phyloP scores from a whole-genome alignment of 2,329 filamentous ascomycete species.

The Lasiodiplodia hormozganensis region DNA sequence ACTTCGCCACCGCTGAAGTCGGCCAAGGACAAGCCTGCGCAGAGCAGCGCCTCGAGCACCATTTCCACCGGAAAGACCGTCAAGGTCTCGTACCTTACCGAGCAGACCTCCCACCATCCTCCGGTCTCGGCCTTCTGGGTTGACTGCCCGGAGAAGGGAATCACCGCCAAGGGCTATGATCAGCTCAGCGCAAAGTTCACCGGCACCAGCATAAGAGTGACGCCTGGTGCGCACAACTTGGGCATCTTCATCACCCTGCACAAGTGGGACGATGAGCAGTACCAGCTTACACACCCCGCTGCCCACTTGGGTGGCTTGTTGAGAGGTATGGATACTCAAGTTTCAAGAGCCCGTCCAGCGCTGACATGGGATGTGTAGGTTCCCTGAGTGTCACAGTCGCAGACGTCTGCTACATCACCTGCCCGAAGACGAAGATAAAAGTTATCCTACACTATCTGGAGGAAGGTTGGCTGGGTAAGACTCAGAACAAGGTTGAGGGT shows the following conservation, averaged over 20 bases:
- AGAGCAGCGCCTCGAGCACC: constrained; percentile 46
- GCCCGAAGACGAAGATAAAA: constrained; percentile 88
- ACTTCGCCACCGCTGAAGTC: constrained; percentile 66
- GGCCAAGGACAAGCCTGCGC: constrained; percentile 50
- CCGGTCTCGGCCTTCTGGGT: constrained; percentile 96
- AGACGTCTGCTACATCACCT: constrained; percentile 87
- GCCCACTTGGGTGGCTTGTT: constrained; percentile 89
- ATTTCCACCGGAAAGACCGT: constrained; percentile 59
- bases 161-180: constrained; percentile 89
- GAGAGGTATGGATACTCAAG: constrained; percentile 57
- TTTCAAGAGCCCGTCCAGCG: not conserved
- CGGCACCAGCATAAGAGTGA: constrained; percentile 89
- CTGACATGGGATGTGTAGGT: constrained; percentile 47
- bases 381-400: constrained; percentile 89
- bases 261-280: constrained; percentile 83
- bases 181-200: constrained; percentile 98
- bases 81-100: constrained; percentile 90
- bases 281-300: constrained; percentile 93
- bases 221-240: constrained; percentile 89
- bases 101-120: constrained; percentile 97
- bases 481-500: constrained; percentile 90
- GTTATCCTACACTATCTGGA: constrained; percentile 92
- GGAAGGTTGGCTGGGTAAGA: constrained; percentile 90
- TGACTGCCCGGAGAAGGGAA: constrained; percentile 87
- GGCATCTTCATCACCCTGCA: constrained; percentile 93